These are phyloP conservation scores for Eucommia ulmoides DNA, from an alignment of 257 asterid genomes.

Conservation along the genomic window DNA sequence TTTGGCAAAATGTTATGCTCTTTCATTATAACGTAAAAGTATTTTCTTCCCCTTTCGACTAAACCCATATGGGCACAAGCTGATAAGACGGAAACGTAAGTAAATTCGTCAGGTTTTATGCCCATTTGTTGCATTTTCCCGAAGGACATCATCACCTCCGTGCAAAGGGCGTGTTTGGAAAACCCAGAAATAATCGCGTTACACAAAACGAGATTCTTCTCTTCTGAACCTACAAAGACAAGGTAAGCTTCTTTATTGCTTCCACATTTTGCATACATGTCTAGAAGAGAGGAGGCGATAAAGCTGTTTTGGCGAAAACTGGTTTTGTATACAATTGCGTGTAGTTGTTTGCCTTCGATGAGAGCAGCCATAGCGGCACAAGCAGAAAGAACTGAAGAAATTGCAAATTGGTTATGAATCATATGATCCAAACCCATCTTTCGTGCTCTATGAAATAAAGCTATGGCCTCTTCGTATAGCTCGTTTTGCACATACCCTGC, in stretches of 20 bases:
- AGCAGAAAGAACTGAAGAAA: slow-evolving; percentile 64
- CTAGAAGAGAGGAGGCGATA: slow-evolving; percentile 59
- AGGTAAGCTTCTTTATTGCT: slow-evolving; percentile 47
- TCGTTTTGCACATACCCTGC: slow-evolving; percentile 66
- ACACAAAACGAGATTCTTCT: slow-evolving; percentile 57
- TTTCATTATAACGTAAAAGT: slow-evolving; percentile 53
- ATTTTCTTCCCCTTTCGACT: slow-evolving; percentile 53
- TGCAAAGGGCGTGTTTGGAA: slow-evolving; percentile 52
- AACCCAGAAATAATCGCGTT: slow-evolving; percentile 82
- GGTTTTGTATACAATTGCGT: slow-evolving; percentile 35
- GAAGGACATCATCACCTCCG: slow-evolving; percentile 69
- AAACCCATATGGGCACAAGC: slow-evolving; percentile 89
- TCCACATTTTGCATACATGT: slow-evolving; percentile 83
- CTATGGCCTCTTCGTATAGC: slow-evolving; percentile 62
- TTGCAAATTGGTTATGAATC: slow-evolving; percentile 35
- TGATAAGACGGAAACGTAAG: slow-evolving; percentile 59
- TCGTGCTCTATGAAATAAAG: slow-evolving; percentile 36
- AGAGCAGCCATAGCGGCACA: slow-evolving; percentile 75
- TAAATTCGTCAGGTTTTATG: slow-evolving; percentile 46
- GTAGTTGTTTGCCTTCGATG: slow-evolving; percentile 75
- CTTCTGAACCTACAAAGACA: slow-evolving; percentile 44
- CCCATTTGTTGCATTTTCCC: slow-evolving; percentile 76
- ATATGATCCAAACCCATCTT: slow-evolving; percentile 20
- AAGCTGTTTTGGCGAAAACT: slow-evolving; percentile 42
- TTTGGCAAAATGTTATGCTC: slow-evolving; percentile 52